Percentiles rank a stretch among this genome's conserved stretches.
Conservation (phyloP, 2,329 filamentous ascomycete genomes). For the Blastomyces emzantsi region DNA sequence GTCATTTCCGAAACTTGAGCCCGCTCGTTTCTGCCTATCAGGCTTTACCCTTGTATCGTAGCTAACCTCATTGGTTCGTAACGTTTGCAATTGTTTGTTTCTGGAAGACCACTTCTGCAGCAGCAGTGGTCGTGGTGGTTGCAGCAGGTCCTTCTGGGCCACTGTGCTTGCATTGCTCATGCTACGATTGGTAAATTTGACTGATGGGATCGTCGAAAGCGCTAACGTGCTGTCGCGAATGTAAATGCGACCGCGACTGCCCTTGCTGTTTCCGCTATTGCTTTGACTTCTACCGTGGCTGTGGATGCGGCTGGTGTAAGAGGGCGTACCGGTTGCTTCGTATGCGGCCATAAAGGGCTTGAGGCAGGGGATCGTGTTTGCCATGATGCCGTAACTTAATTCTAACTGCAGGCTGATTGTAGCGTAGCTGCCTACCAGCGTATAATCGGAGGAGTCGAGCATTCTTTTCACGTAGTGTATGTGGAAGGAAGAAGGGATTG, state of each 20-base stretch:
- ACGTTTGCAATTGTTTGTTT: neutral
- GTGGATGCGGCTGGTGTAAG: neutral
- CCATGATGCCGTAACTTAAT: constrained; percentile 35
- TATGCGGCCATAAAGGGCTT: constrained; percentile 37
- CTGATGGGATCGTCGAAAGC: neutral
- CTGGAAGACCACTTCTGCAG: neutral
- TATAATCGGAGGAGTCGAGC: constrained; percentile 28
- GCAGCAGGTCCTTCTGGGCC: neutral
- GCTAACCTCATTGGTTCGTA: neutral
- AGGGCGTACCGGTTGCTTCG: constrained; percentile 17
- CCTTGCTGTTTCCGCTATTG: neutral
- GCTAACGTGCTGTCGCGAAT: neutral
- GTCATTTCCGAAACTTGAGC: neutral
- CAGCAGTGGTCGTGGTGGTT: neutral
- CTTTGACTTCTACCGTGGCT: neutral
- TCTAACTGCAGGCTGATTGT: constrained; percentile 35
- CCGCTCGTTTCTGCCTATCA: neutral
- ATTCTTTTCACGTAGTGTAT: constrained; percentile 30
- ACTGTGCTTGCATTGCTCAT: neutral
- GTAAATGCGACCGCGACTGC: neutral
- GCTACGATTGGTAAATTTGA: neutral
- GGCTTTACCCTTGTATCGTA: neutral
- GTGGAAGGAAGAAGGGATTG: constrained; percentile 32
- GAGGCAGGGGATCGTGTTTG: constrained; percentile 37
- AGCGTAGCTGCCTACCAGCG: constrained; percentile 30